These are phyloP conservation scores for Lactarius tabidus DNA, from an alignment of 768 basidiomycete genomes.

Conservation along the genomic window DNA sequence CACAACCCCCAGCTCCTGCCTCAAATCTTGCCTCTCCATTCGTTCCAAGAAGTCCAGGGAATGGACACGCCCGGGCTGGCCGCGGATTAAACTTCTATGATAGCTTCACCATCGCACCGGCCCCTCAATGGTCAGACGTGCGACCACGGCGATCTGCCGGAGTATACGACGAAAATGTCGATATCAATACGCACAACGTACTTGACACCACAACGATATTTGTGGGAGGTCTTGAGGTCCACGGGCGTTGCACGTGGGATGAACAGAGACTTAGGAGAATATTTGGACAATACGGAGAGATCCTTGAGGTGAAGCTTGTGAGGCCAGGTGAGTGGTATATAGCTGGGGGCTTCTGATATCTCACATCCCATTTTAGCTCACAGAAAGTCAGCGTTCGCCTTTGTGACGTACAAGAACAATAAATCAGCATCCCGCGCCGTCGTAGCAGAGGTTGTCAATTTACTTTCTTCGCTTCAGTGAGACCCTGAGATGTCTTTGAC, in stretches of 20 bases:
- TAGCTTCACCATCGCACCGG: slow-evolving; percentile 42
- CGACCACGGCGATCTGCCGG: not conserved
- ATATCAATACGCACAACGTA: slow-evolving; percentile 34
- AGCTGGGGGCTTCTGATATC: not conserved
- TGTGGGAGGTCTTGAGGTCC: slow-evolving; percentile 69
- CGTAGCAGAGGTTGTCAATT: slow-evolving; percentile 49
- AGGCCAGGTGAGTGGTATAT: slow-evolving; percentile 50
- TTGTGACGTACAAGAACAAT: slow-evolving; percentile 64
- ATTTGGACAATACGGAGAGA: slow-evolving; percentile 60
- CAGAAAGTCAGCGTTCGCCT: slow-evolving; percentile 70
- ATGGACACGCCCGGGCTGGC: slow-evolving; percentile 44
- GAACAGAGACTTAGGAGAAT: slow-evolving; percentile 55
- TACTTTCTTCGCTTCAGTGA: not conserved
- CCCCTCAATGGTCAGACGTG: slow-evolving; percentile 10
- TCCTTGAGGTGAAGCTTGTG: slow-evolving; percentile 63
- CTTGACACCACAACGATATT: slow-evolving; percentile 69
- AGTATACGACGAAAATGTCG: slow-evolving; percentile 15
- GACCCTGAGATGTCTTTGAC: slow-evolving; percentile 15
- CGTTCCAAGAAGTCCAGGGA: slow-evolving; percentile 29
- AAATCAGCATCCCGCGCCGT: slow-evolving; percentile 67
- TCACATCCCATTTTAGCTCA: slow-evolving; percentile 41
- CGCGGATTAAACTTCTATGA: slow-evolving; percentile 48
- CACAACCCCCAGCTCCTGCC: slow-evolving; percentile 1
- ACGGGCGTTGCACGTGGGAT: slow-evolving; percentile 62
- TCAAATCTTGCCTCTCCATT: slow-evolving; percentile 24